Conservation (phyloP, 2,329 filamentous ascomycete species). For the Neonectria faginata region DNA sequence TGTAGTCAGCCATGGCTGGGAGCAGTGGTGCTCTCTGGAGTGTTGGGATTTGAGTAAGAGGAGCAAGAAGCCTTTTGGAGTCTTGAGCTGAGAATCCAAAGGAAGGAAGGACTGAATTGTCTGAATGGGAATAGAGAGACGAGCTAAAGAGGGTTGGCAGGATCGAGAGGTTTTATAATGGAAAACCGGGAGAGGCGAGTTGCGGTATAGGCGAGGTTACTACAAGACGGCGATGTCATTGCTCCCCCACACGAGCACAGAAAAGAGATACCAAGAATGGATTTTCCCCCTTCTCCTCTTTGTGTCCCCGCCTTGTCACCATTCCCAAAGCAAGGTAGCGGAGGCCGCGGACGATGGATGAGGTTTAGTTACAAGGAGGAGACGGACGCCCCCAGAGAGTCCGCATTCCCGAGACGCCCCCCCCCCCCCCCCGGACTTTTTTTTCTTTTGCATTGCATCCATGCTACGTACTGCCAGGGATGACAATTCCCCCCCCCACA, state of each 20-base stretch:
- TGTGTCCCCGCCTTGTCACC: conserved; percentile 2
- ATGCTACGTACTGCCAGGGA: too few species aligned
- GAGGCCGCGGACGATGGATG: not conserved
- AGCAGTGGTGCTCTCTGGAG: not conserved
- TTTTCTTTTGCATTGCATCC: not conserved
- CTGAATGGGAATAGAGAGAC: conserved; percentile 11
- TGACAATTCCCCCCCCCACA: not conserved
- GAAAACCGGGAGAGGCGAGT: conserved; percentile 4
- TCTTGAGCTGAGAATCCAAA: conserved; percentile 3
- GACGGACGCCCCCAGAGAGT: conserved; percentile 15
- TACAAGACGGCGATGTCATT: conserved; percentile 19
- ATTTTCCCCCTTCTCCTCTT: not conserved
- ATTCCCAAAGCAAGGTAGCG: conserved; percentile 16
- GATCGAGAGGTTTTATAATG: conserved; percentile 22
- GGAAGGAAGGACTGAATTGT: not conserved
- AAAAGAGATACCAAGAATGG: too few species aligned
- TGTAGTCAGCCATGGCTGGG: conserved; percentile 20
- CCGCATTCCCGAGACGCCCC: conserved; percentile 27
- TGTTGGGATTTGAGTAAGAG: not conserved
- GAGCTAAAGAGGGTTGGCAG: conserved; percentile 2
- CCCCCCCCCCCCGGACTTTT: conserved; percentile 13
- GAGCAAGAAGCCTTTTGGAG: not conserved
- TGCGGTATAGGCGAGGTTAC: too few species aligned
- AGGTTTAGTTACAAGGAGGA: not conserved
- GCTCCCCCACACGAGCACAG: conserved; percentile 12